Base-by-base conservation (phyloP, 2,329 filamentous ascomycete genomes). In the Microcyclosporella mali region DNA sequence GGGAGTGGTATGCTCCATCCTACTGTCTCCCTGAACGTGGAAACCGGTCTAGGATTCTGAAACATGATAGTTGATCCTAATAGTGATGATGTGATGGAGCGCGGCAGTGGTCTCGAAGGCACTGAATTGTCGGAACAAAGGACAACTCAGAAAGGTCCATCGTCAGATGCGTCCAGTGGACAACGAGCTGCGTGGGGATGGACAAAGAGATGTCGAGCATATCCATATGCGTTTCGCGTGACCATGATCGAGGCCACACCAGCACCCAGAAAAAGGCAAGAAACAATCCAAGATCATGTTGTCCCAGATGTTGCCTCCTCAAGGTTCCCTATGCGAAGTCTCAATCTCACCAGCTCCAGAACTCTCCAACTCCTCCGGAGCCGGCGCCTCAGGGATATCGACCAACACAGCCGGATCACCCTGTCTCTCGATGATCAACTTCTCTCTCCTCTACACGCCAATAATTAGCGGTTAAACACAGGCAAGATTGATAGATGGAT, bases 351-450 rank as follows among this genome's bases (percentile, higher is more conserved):
- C 37, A 32, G 44, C 47, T 10, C 37, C 50, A 15, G 48, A 37
- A 60, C 47, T 61, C 41, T 66, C 65, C 2, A 72, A 62, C 48
- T 71, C 69, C 34, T 70, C 68, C 0, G 70, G 65, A 1, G 62
- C 66, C 18, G 70, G 69, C 10, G 62, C 64, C 30, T 61, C 51
- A 1, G 70, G 69, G 10, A 72, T 56, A 52, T 72, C 66, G 4
- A 70, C 67, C 33, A 73, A 58, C 1, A 73, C 69, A 16, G 68
- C 64, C 0, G 69, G 66, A 45, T 72, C 67, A 32, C 59, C 60
- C 17, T 64, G 61, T 3, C 68, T 57, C 8, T 57, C 55, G 0
- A 61, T 54, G 1, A 69, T 58, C 11, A 70, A 58, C 4, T 60
- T 56, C 2, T 60, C 61, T 25, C 68, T 57, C 48, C 31, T 25